These are phyloP conservation scores for Ogataea dorogensis DNA, from an alignment of 805 yeast genomes.

Conservation along the genomic window DNA sequence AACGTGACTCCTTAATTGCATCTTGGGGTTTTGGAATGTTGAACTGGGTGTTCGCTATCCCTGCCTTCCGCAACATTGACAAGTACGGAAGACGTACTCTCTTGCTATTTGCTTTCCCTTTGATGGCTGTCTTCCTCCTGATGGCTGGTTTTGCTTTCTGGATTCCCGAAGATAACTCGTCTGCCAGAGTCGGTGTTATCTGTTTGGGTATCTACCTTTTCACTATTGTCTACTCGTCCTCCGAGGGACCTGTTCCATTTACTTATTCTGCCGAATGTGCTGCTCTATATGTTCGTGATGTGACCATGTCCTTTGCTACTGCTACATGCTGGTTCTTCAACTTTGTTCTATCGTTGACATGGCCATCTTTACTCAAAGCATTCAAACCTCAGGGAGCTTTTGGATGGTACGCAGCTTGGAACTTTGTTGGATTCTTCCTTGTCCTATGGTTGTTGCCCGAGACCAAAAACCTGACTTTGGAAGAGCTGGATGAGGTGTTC, in stretches of 20 bases:
- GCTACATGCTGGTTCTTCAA: conserved; percentile 78
- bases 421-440: conserved; percentile 63
- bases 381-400: conserved; percentile 83
- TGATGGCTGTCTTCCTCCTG: conserved; percentile 57
- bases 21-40: conserved; percentile 86
- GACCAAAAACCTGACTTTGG: conserved; percentile 69
- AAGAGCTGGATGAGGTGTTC: conserved; percentile 74
- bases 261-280: conserved; percentile 84
- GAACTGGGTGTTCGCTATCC: conserved; percentile 77
- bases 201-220: conserved; percentile 72
- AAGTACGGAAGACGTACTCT: conserved; percentile 69
- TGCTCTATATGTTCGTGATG: conserved; percentile 74
- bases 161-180: conserved; percentile 43
- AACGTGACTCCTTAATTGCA: conserved; percentile 64
- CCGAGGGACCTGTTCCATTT: conserved; percentile 90
- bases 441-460: conserved; percentile 73
- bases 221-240: conserved; percentile 72
- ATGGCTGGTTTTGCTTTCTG: conserved; percentile 72
- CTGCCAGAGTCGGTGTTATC: conserved; percentile 64
- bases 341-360: conserved; percentile 66
- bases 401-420: conserved; percentile 88
- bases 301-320: conserved; percentile 79
- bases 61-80: conserved; percentile 80
- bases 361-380: conserved; percentile 69
- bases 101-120: conserved; percentile 58